Base-by-base conservation (phyloP, 345 rosid species). In the Theobroma cacao region DNA sequence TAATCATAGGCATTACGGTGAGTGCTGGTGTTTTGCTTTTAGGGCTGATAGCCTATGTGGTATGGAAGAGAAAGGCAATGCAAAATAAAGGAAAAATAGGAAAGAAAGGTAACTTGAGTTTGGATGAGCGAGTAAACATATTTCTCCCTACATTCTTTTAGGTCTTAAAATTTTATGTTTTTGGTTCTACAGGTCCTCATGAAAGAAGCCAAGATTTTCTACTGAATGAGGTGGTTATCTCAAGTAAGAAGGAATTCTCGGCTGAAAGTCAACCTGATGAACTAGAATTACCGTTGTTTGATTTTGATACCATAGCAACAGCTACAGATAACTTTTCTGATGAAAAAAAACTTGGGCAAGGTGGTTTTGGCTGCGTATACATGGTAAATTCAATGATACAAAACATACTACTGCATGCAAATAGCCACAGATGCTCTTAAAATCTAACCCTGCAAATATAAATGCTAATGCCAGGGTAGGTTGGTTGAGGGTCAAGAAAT, bases 341-440 rank as follows among this genome's bases (percentile, higher is more conserved):
- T 3, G 81, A 83, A 47, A 86, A 88, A 65, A 86, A 84, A 77
- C 84, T 92, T 4, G 97, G 97, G 40, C 88, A 87, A 75, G 97
- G 97, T 5, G 94, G 97, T 18, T 91, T 93, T 61, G 99, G 99
- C 12, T 31, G 76, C 20, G 99, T 95, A 31, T 90, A 95, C 84
- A 89, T 85, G 97, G 97, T 95, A 90, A 82, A 62, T 78, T 76
- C 59, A 9, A 41, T 45, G 12, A 38, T 43, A 22, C 58, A 12
- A n/a, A 22, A 7, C 59, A 24, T 34, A 50, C 8, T 9, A 30
- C 3, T 33, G 52, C 10, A n/a, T 13, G 48, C 36, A 38, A 77
- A 48, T 36, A 18, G 36, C 17, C 14, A 20, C 12, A 45, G 8
- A 3, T 52, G 14, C 17, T 17, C 11, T 41, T 28, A 24, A n/a